These are phyloP conservation scores for Fusarium brachygibbosum DNA, from an alignment of 2,329 filamentous ascomycete genomes.

Conservation along the genomic window DNA sequence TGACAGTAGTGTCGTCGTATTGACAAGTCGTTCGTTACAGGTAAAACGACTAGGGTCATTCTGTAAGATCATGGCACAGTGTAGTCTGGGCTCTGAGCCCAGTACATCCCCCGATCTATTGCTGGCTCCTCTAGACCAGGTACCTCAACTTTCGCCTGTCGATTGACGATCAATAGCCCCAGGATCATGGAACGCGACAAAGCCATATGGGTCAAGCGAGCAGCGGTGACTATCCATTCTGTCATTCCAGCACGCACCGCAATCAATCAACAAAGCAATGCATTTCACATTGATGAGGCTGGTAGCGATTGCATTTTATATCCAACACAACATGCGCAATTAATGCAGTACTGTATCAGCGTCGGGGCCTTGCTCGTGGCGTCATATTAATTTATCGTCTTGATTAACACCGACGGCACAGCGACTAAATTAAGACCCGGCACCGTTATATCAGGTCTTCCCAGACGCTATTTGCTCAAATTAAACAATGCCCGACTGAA, in stretches of 20 bases:
- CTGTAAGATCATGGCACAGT: constrained; percentile 30
- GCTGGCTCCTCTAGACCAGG: background rate
- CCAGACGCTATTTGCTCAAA: background rate
- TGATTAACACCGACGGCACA: constrained; percentile 29
- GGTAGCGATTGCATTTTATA: background rate
- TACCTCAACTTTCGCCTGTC: constrained; percentile 21
- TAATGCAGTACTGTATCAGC: constrained; percentile 5
- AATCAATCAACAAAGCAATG: constrained; percentile 20
- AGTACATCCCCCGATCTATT: constrained; percentile 4
- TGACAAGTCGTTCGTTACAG: constrained; percentile 8
- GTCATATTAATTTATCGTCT: constrained; percentile 12
- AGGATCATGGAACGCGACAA: constrained; percentile 16
- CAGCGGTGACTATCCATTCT: constrained; percentile 6
- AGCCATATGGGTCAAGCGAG: constrained; percentile 8
- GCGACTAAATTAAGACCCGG: constrained; percentile 7
- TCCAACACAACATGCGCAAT: constrained; percentile 2
- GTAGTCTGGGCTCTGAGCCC: constrained; percentile 6
- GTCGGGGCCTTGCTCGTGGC: background rate
- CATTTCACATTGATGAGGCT: constrained; percentile 13
- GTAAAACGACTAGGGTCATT: constrained; percentile 17
- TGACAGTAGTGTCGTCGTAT: constrained; percentile 23
- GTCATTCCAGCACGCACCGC: background rate
- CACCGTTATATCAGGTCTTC: constrained; percentile 9
- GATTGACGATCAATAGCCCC: constrained; percentile 39
- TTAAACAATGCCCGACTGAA: background rate